Conservation (phyloP, 108 stramenopile genomes). For the Pseudonitzschia delicatissima region DNA sequence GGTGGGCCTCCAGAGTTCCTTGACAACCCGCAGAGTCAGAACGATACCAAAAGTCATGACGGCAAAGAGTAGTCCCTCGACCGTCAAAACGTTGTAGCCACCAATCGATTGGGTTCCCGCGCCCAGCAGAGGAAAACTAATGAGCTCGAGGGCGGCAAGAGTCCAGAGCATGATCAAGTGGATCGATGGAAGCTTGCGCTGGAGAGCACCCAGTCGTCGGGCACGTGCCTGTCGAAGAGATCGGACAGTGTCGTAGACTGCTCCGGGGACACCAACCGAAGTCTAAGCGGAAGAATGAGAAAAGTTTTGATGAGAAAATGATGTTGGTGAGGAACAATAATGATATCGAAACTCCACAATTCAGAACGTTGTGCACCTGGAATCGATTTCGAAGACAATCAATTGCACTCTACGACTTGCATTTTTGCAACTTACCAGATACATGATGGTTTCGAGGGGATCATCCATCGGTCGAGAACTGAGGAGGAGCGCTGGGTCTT, state of each 20-base stretch:
- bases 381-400: neutral
- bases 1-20: constrained; percentile 69
- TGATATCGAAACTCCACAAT: neutral
- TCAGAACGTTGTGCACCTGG: neutral
- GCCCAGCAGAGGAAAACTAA: constrained; percentile 79
- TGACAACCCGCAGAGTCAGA: constrained; percentile 67
- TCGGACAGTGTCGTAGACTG: constrained; percentile 87
- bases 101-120: constrained; percentile 84
- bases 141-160: constrained; percentile 63
- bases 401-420: neutral
- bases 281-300: neutral
- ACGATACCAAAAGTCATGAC: constrained; percentile 83
- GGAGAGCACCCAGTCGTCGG: constrained; percentile 67
- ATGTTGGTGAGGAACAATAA: neutral
- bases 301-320: neutral
- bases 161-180: constrained; percentile 81
- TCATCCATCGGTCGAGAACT: constrained; percentile 78
- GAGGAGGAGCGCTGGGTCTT: constrained; percentile 67
- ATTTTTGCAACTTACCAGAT: constrained; percentile 29
- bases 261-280: constrained; percentile 74
- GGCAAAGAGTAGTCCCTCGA: constrained; percentile 80
- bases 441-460: constrained; percentile 87
- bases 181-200: constrained; percentile 71
- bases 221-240: constrained; percentile 82
- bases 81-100: constrained; percentile 74